Evolutionary conservation across 495 filamentous ascomycete species (phyloP).

Genomic region (Friedmanniomyces endolithicus): DNA sequence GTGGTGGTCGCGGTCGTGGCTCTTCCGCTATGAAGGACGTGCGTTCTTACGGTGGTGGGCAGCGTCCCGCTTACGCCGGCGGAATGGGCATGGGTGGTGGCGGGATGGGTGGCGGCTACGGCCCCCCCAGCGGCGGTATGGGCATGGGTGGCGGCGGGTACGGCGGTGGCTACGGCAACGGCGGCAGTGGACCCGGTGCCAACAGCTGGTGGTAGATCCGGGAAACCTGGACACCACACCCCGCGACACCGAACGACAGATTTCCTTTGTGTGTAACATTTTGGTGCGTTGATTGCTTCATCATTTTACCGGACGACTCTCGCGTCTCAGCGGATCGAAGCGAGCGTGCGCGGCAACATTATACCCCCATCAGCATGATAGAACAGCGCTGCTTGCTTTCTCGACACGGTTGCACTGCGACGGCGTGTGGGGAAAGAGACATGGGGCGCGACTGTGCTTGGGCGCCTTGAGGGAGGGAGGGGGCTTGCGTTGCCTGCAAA

Average conservation of each 20-base stretch:
- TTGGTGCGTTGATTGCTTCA: slow-evolving; percentile 13
- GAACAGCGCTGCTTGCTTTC: slow-evolving; percentile 22
- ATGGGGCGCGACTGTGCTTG: no score
- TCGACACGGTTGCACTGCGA: slow-evolving; percentile 13
- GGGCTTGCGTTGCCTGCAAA: background rate
- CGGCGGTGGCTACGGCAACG: slow-evolving; percentile 61
- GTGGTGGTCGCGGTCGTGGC: slow-evolving; percentile 52
- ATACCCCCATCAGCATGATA: slow-evolving; percentile 21
- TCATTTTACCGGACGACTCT: slow-evolving; percentile 10
- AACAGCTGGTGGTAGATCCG: slow-evolving; percentile 86
- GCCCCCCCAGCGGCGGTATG: slow-evolving; percentile 30
- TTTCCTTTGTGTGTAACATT: slow-evolving; percentile 1
- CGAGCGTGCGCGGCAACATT: slow-evolving; percentile 16
- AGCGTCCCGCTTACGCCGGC: slow-evolving; percentile 32
- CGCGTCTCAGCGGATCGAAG: slow-evolving; percentile 10
- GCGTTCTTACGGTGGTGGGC: slow-evolving; percentile 59
- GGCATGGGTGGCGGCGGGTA: slow-evolving; percentile 32
- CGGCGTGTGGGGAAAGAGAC: slow-evolving; percentile 11
- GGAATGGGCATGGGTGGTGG: slow-evolving; percentile 40
- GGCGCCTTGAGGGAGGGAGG: background rate
- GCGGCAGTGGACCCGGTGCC: slow-evolving; percentile 68
- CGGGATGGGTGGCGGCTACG: slow-evolving; percentile 37
- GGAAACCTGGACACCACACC: background rate
- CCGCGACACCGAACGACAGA: background rate
- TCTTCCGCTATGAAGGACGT: slow-evolving; percentile 71